A percentile compares a stretch with the other conserved stretches of the same genome.
These are phyloP conservation scores for Nigrospora sphaerica DNA, from an alignment of 2,329 filamentous ascomycete species.

Conservation along the genomic window DNA sequence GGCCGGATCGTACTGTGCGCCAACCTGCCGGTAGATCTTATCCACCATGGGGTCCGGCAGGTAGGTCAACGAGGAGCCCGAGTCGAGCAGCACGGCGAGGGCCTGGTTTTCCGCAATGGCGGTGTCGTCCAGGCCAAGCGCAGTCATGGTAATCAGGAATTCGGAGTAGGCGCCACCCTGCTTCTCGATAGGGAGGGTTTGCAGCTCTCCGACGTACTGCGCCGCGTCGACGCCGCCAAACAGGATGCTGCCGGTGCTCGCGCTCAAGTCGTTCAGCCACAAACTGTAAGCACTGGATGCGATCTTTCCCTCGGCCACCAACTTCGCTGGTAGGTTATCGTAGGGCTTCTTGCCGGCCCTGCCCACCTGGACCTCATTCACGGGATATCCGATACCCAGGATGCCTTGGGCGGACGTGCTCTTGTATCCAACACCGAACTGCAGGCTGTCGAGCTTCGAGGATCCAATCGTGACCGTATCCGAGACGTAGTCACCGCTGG, in stretches of 20 bases:
- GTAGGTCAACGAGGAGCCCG: slow-evolving; percentile 61
- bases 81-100: slow-evolving; percentile 62
- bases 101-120: slow-evolving; percentile 40
- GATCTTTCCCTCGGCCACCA: slow-evolving; percentile 55
- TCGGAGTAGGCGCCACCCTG: slow-evolving; percentile 45
- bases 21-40: slow-evolving; percentile 34
- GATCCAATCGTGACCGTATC: slow-evolving; percentile 61
- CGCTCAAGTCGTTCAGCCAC: slow-evolving; percentile 66
- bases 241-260: slow-evolving; percentile 59
- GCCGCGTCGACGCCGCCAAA: slow-evolving; percentile 69
- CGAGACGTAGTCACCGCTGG: slow-evolving; percentile 70
- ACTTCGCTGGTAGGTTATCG: slow-evolving; percentile 60
- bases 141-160: slow-evolving; percentile 64
- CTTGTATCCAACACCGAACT: slow-evolving; percentile 68
- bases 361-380: slow-evolving; percentile 70
- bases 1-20: slow-evolving; percentile 43
- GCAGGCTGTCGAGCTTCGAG: slow-evolving; percentile 45
- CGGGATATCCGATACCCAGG: slow-evolving; percentile 73
- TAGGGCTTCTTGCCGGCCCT: slow-evolving; percentile 49
- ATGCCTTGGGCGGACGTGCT: slow-evolving; percentile 63
- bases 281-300: slow-evolving; percentile 64
- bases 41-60: slow-evolving; percentile 46
- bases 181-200: slow-evolving; percentile 60
- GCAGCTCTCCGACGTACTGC: slow-evolving; percentile 55
- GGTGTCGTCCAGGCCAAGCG: slow-evolving; percentile 36